Base-by-base conservation (phyloP, 192 early-diverging fungal genomes). In the Backusella parvicylindrica region DNA sequence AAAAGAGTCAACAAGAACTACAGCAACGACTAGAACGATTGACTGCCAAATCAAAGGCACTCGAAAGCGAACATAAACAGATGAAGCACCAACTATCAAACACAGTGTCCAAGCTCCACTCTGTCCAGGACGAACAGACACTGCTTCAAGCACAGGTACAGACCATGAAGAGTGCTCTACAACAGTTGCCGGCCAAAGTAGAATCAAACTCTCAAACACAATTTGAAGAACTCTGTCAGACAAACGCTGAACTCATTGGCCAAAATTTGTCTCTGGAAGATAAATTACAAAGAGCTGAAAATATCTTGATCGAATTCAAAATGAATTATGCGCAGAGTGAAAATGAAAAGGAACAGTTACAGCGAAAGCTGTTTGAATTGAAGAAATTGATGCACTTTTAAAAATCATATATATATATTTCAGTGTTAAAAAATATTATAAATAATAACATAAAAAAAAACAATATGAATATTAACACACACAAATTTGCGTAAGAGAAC, bases 311-410 rank as follows among this genome's bases (percentile, higher is more conserved):
- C 38, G 75, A 72, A 33, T 68, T 90, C 35, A 95, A 96, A 80
- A 85, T 91, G 81, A 76, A 87, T 56, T 95, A 93, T 76, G 95
- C 95, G 1, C 90, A 97, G 79, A 91, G 86, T 76, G 96, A 96
- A 76, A 93, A 92, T 79, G 91, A 97, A 70, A 77, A 90, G 41
- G 92, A 90, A 64, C 74, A 84, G n/a, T 77, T 95, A 75, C 80
- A 84, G 26, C 82, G 87, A 70, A 66, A 70, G 21, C 56, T 81
- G 6, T 74, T 69, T 68, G 73, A 81, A 71, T 41, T 81, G 68
- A 81, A 81, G 43, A 81, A 81, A 35, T 63, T 77, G n/a, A 56
- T 74, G 33, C 28, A 40, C 28, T 49, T 74, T 66, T 79, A 79
- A 79, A 21, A 50, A n/a, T n/a, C n/a, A 47, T 47, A 18, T 43